Conservation (phyloP, 1,139 yeast species). For the Pichia sp. region DNA sequence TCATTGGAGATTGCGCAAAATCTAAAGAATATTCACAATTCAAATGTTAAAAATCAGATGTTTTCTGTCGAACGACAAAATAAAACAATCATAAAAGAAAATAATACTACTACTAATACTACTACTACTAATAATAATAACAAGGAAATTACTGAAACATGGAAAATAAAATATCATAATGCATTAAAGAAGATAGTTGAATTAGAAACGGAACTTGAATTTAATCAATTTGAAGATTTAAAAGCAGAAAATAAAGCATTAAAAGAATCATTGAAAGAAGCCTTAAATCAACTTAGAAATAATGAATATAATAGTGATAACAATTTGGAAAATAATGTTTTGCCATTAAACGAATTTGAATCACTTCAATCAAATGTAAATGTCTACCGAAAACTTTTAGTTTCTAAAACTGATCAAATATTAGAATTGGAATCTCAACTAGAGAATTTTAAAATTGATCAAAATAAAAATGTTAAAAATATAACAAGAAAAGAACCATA, state of each 20-base stretch:
- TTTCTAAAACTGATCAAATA: conserved; percentile 11
- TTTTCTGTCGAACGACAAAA: too few species aligned
- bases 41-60: conserved; percentile 30
- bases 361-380: conserved; percentile 8
- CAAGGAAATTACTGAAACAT: background rate
- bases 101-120: too few species aligned
- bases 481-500: background rate
- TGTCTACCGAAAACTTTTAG: conserved; percentile 9
- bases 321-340: too few species aligned
- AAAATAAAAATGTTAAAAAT: background rate
- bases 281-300: too few species aligned
- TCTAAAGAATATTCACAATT: conserved; percentile 43
- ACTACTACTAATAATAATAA: background rate
- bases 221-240: too few species aligned
- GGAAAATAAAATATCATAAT: conserved; percentile 9
- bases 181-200: conserved; percentile 12
- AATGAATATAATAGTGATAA: too few species aligned
- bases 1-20: conserved; percentile 76
- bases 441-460: background rate
- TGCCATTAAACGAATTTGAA: background rate
- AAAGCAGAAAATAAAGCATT: background rate
- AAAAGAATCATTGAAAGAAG: too few species aligned
- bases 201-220: conserved; percentile 8
- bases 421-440: conserved; percentile 8
- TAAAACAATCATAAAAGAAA: too few species aligned